Evolutionary conservation across 1,139 yeast genomes (phyloP), one percentile per base, ranked within the genome.

Genomic region (Debaryomyces coudertii): DNA sequence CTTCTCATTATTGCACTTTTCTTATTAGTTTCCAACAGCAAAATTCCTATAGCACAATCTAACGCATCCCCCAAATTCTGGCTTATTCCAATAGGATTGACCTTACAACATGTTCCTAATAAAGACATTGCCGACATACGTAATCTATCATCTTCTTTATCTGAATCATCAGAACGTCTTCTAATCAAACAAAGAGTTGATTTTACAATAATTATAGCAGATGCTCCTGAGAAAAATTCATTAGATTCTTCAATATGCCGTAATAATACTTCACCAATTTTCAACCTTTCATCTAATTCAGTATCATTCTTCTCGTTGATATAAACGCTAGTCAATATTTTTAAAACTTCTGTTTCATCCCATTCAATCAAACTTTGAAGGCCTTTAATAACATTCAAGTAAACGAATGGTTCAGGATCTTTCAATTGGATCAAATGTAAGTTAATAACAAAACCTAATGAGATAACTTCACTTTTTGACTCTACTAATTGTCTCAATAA

Each of bases 41-140:
- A 63, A 1, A 92, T 77, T 2, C 96, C 96, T 36, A 88, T 61
- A 0, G 88, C 82, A 58, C 95, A 83, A 58, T 90, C 97, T 38
- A 89, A 63, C 7, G 85, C 76, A 47, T 84, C 86, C 1, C 64
- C 65, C 23, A 90, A 63, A 45, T 70, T 65, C 1, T 63, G 62
- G 0, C 72, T 49, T 2, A 88, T 58, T 0, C 87, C 88, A 2
- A 70, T 51, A 0, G 90, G 84, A 53, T 83, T 82, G 2, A 71
- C 70, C 49, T 80, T 80, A 57, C 90, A 80, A 28, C 87, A 71
- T 5, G 77, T 66, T 16, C 97, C 96, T 15, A 92, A 64, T 12
- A 93, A 63, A 0, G 97, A 88, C 82, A 90, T 77, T 0, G 96
- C 82, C 0, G 97, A 90, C 87, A 90, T 85, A 53, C 97, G 73